phyloP scores from a whole-genome alignment of 805 yeast species.

The Wickerhamiella occidentalis region DNA sequence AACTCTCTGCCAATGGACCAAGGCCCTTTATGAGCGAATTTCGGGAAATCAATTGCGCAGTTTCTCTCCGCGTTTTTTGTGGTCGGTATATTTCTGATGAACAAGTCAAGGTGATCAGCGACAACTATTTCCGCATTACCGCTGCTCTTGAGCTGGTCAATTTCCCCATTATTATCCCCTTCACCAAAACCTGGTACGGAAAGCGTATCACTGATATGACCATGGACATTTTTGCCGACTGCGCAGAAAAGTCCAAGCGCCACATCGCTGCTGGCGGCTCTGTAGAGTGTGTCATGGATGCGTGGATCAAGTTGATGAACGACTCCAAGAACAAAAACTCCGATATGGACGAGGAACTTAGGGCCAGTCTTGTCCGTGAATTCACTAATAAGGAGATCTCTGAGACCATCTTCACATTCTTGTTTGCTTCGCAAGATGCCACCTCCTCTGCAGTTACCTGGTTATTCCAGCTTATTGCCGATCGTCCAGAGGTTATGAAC shows the following conservation, averaged over 20 bases:
- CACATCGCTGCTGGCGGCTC: conserved; percentile 65
- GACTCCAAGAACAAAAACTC: conserved; percentile 40
- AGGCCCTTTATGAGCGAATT: conserved; percentile 78
- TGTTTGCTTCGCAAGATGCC: conserved; percentile 97
- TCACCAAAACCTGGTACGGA: conserved; percentile 97
- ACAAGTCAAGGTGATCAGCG: conserved; percentile 79
- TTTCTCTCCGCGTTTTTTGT: conserved; percentile 85
- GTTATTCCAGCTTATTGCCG: conserved; percentile 93
- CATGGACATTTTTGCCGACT: conserved; percentile 77
- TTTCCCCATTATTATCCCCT: conserved; percentile 93
- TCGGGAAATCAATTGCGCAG: conserved; percentile 92
- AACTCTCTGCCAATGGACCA: conserved; percentile 47
- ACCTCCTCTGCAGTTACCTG: conserved; percentile 95
- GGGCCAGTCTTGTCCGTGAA: conserved; percentile 58
- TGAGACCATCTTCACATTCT: conserved; percentile 90
- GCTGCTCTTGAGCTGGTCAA: conserved; percentile 95
- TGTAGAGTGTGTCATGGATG: conserved; percentile 86
- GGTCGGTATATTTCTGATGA: conserved; percentile 90
- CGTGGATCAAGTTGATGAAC: conserved; percentile 82
- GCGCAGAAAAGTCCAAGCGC: conserved; percentile 80
- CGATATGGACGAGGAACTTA: conserved; percentile 38
- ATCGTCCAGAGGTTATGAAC: conserved; percentile 77
- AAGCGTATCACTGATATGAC: conserved; percentile 85
- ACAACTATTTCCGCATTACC: conserved; percentile 81
- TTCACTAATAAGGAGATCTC: conserved; percentile 86